Evolutionary conservation across 2,329 filamentous ascomycete species (phyloP).

Genomic region (Torrubiellomyces zombiae): DNA sequence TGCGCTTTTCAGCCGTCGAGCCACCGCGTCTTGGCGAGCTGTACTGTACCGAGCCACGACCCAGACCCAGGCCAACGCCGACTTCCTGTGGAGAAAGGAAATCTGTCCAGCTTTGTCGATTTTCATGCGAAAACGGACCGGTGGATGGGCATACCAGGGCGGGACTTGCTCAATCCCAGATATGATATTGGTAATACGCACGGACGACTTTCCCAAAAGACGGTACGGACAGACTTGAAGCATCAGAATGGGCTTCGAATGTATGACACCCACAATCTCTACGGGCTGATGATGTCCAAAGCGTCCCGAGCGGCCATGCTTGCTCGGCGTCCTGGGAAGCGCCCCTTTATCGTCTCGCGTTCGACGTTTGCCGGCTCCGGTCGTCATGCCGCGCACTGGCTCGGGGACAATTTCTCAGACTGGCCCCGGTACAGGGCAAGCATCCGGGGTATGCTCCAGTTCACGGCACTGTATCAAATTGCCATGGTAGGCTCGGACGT

Average conservation of each 20-base stretch:
- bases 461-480: slow-evolving; percentile 48
- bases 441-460: slow-evolving; percentile 42
- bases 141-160: slow-evolving; percentile 7
- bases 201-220: slow-evolving; percentile 36
- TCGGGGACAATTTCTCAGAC: slow-evolving; percentile 25
- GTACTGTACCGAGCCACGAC: too few species aligned
- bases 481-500: slow-evolving; percentile 58
- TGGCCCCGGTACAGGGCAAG: slow-evolving; percentile 43
- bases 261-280: slow-evolving; percentile 66
- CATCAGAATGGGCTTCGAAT: slow-evolving; percentile 50
- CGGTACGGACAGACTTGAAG: slow-evolving; percentile 49
- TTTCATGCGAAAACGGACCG: too few species aligned
- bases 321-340: slow-evolving; percentile 40
- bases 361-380: slow-evolving; percentile 63
- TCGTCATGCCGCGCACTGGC: slow-evolving; percentile 42
- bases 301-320: slow-evolving; percentile 51
- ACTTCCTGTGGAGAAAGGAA: too few species aligned
- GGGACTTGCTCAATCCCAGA: slow-evolving; percentile 7
- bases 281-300: slow-evolving; percentile 60
- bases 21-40: too few species aligned
- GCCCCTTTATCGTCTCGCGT: slow-evolving; percentile 58
- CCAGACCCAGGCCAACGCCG: too few species aligned
- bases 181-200: slow-evolving; percentile 11
- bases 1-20: slow-evolving; percentile 8
- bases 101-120: neutral